A percentile compares a stretch with the other conserved stretches of the same genome.
Conservation (phyloP, 2,329 filamentous ascomycete species). For the Hysterium pulicare region DNA sequence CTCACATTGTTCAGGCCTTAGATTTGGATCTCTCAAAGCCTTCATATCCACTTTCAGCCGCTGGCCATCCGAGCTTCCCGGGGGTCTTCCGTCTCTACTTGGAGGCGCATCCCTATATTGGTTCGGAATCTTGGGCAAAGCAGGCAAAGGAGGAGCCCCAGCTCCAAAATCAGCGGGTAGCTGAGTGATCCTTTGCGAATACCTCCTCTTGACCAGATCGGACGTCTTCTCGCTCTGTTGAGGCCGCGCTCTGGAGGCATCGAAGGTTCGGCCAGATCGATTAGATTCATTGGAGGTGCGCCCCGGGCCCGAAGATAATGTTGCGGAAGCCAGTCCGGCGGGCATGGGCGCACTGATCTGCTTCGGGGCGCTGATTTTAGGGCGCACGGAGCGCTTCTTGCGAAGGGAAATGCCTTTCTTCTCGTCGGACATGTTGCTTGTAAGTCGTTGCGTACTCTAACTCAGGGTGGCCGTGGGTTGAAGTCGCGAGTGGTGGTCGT, state of each 20-base stretch:
- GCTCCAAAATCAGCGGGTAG: constrained; percentile 66
- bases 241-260: constrained; percentile 38
- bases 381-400: constrained; percentile 57
- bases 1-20: constrained; percentile 76
- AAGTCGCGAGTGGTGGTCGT: not conserved
- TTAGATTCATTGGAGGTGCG: constrained; percentile 36
- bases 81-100: constrained; percentile 44
- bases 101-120: constrained; percentile 55
- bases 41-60: constrained; percentile 71
- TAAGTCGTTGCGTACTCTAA: constrained; percentile 5
- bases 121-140: constrained; percentile 58
- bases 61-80: constrained; percentile 48
- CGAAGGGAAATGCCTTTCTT: constrained; percentile 59
- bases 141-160: constrained; percentile 63
- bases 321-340: constrained; percentile 22
- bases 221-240: constrained; percentile 54
- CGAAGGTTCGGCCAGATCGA: constrained; percentile 31
- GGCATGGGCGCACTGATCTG: constrained; percentile 49
- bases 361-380: constrained; percentile 54
- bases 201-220: constrained; percentile 89
- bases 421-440: constrained; percentile 46
- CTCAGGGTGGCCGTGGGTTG: constrained; percentile 2
- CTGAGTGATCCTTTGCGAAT: constrained; percentile 88
- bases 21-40: constrained; percentile 72
- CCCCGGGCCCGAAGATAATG: constrained; percentile 31